These are phyloP conservation scores for Monarda citriodora DNA, from an alignment of 305 asterid species.

Conservation along the genomic window DNA sequence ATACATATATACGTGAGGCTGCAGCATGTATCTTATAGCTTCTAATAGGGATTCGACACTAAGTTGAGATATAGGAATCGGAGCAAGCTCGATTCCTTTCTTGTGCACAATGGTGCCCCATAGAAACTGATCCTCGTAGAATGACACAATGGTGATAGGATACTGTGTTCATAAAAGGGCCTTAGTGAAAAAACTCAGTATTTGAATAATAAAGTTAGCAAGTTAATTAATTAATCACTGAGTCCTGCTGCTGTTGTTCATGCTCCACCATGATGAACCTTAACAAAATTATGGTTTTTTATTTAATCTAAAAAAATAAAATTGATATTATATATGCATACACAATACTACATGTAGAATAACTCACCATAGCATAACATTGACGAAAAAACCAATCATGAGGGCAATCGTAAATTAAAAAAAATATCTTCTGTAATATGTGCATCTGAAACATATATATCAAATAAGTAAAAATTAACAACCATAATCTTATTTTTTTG, in stretches of 20 bases:
- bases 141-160: slow-evolving; percentile 93
- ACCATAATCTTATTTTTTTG: no score
- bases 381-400: slow-evolving; percentile 97
- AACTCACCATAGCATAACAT: slow-evolving; percentile 91
- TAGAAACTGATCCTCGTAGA: slow-evolving; percentile 91
- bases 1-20: no score
- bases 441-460: slow-evolving; percentile 42
- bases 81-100: slow-evolving; percentile 80
- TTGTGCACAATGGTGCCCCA: slow-evolving; percentile 85
- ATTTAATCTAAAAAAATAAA: no score
- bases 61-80: slow-evolving; percentile 75
- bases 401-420: slow-evolving; percentile 77
- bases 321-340: no score
- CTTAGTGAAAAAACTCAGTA: no score
- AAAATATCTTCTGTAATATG: slow-evolving; percentile 64
- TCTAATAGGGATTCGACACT: slow-evolving; percentile 67
- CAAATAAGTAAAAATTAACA: no score
- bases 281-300: slow-evolving; percentile 14
- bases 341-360: not conserved
- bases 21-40: slow-evolving; percentile 85
- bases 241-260: slow-evolving; percentile 81
- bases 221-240: slow-evolving; percentile 74
- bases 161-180: slow-evolving; percentile 55
- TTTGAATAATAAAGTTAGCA: no score
- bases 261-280: slow-evolving; percentile 61